Conservation (phyloP, 208 protist species). For the Acanthamoeba castellanii region DNA sequence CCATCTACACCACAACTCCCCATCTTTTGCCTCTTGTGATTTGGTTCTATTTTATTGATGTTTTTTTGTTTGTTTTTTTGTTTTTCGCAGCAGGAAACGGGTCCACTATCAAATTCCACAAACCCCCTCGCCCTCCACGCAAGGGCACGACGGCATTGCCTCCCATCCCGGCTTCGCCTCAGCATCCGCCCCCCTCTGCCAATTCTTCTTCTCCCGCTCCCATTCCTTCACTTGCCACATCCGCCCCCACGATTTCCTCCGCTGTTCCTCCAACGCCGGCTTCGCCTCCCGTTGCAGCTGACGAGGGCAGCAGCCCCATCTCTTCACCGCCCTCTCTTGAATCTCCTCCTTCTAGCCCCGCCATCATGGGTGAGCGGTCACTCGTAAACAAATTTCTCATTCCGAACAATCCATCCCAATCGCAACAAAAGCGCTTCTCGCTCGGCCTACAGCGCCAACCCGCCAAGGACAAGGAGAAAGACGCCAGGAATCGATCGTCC, state of each 20-base stretch:
- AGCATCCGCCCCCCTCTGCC: neutral
- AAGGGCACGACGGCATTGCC: neutral
- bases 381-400: constrained; percentile 63
- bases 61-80: neutral
- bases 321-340: neutral
- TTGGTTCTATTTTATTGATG: too few species aligned
- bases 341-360: neutral
- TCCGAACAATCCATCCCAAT: neutral
- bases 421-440: constrained; percentile 44
- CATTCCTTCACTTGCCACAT: neutral
- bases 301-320: neutral
- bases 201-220: neutral
- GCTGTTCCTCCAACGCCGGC: neutral
- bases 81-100: constrained; percentile 22
- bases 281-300: neutral
- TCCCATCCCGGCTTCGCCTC: neutral
- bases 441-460: constrained; percentile 38
- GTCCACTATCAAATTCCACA: constrained; percentile 37
- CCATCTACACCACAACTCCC: too few species aligned
- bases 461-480: constrained; percentile 29
- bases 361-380: neutral
- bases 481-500: neutral
- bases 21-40: too few species aligned
- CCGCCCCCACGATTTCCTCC: neutral
- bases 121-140: constrained; percentile 25